A percentile compares a stretch with the other conserved stretches of the same genome.
phyloP scores from a whole-genome alignment of 169 alveolate genomes.

The Cryptosporidium meleagridis region DNA sequence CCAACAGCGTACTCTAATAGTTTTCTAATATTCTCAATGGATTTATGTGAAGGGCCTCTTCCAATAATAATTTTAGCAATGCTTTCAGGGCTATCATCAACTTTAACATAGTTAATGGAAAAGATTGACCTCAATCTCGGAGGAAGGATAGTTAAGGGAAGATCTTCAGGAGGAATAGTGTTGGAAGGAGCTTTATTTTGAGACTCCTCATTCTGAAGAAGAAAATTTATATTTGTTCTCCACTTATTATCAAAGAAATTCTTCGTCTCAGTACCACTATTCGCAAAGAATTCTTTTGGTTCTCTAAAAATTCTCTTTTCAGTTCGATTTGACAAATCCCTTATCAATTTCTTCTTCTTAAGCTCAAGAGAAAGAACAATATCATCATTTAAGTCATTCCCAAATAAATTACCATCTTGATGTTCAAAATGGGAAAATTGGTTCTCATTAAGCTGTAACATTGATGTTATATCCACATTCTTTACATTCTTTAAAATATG shows the following conservation, averaged over 20 bases:
- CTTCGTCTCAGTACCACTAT: background rate
- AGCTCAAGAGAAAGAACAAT: background rate
- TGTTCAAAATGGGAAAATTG: slow-evolving; percentile 29
- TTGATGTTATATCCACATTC: slow-evolving; percentile 36
- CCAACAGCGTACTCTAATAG: slow-evolving; percentile 35
- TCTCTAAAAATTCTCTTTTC: slow-evolving; percentile 1
- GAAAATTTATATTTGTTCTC: slow-evolving; percentile 19
- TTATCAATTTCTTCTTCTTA: background rate
- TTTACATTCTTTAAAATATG: slow-evolving; percentile 8
- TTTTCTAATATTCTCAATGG: slow-evolving; percentile 32
- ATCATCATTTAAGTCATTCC: background rate
- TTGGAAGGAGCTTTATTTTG: background rate
- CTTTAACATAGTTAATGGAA: background rate
- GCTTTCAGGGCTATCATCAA: slow-evolving; percentile 37
- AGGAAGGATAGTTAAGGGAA: slow-evolving; percentile 36
- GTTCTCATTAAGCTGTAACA: slow-evolving; percentile 30
- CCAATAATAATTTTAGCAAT: slow-evolving; percentile 40
- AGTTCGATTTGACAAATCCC: background rate
- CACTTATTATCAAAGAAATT: slow-evolving; percentile 48
- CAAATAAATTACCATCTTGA: background rate
- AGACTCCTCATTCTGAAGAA: slow-evolving; percentile 1
- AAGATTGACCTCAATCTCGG: slow-evolving; percentile 40
- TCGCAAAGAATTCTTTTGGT: slow-evolving; percentile 3
- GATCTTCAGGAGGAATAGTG: slow-evolving; percentile 3
- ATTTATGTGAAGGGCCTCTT: slow-evolving; percentile 55